A percentile compares a stretch with the other conserved stretches of the same genome.
phyloP scores from a whole-genome alignment of 2,329 filamentous ascomycete species.

The Cladophialophora immunda region DNA sequence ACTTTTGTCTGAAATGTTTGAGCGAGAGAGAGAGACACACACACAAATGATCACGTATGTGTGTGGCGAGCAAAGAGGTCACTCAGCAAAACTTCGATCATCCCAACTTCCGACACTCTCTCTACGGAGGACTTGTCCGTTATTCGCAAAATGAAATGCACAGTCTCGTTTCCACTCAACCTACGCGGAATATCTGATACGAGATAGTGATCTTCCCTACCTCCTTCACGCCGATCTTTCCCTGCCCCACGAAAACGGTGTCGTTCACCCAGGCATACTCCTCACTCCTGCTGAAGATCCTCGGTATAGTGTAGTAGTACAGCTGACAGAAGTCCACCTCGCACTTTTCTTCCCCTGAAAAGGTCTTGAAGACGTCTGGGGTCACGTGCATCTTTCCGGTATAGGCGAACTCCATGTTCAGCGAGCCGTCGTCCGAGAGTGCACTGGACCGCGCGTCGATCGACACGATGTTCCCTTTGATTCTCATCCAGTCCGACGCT shows the following conservation, averaged over 20 bases:
- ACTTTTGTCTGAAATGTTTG: not conserved
- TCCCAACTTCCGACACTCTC: not conserved
- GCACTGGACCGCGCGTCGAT: constrained; percentile 19
- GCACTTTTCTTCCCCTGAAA: constrained; percentile 9
- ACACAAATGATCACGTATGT: not conserved
- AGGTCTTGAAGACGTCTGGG: constrained; percentile 9
- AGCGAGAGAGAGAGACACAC: constrained; percentile 2
- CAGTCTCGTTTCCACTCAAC: constrained; percentile 7
- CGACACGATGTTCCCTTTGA: constrained; percentile 15
- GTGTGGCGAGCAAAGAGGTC: constrained; percentile 1
- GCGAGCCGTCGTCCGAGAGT: constrained; percentile 8
- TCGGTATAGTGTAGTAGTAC: constrained; percentile 14
- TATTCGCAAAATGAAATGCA: constrained; percentile 13
- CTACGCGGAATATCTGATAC: constrained; percentile 11
- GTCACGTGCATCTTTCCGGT: constrained; percentile 18
- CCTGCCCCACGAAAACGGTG: constrained; percentile 16
- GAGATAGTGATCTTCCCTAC: constrained; percentile 14
- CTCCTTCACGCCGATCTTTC: constrained; percentile 9
- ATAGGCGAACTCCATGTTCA: constrained; percentile 14
- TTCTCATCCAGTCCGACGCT: constrained; percentile 20
- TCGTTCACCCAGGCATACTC: constrained; percentile 16
- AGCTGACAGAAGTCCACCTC: constrained; percentile 10
- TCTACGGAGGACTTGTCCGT: constrained; percentile 2
- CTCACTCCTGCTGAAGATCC: constrained; percentile 15
- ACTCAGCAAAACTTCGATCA: not conserved